A percentile compares a stretch with the other conserved stretches of the same genome.
These are phyloP conservation scores for Citrus sinensis DNA, from an alignment of 345 rosid species.

Conservation along the genomic window DNA sequence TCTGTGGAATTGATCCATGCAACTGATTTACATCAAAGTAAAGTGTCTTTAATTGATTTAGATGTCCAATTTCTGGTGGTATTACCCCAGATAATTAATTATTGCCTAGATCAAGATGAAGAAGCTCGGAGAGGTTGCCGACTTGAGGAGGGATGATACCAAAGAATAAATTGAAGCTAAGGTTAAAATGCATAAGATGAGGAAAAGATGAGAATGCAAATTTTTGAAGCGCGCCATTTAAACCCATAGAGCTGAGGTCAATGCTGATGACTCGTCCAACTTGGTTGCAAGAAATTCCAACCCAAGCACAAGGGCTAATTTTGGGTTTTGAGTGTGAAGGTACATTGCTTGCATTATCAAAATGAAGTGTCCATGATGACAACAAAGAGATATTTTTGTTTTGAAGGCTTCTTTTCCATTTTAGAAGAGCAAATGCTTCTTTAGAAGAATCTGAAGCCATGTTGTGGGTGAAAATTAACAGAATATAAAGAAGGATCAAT, in stretches of 20 bases:
- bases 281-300: slow-evolving; percentile 21
- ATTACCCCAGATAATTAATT: slow-evolving; percentile 12
- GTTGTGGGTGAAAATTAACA: no score
- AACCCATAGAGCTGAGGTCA: slow-evolving; percentile 13
- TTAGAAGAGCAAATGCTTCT: no score
- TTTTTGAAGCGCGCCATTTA: background rate
- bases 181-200: slow-evolving; percentile 17
- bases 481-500: no score
- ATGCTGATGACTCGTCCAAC: background rate
- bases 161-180: slow-evolving; percentile 18
- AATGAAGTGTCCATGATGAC: no score
- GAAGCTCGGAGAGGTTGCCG: slow-evolving; percentile 17
- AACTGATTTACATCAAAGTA: no score
- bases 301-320: slow-evolving; percentile 6
- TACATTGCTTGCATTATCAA: no score
- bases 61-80: slow-evolving; percentile 17
- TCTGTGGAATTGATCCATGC: no score
- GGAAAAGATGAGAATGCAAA: slow-evolving; percentile 24
- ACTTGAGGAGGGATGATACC: background rate
- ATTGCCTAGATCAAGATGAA: slow-evolving; percentile 1
- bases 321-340: no score
- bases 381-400: no score
- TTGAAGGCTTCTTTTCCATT: no score
- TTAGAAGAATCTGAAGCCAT: no score
- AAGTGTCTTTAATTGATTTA: background rate